Base-by-base conservation (phyloP, 768 basidiomycete species). In the Cyclocybe aegerita region DNA sequence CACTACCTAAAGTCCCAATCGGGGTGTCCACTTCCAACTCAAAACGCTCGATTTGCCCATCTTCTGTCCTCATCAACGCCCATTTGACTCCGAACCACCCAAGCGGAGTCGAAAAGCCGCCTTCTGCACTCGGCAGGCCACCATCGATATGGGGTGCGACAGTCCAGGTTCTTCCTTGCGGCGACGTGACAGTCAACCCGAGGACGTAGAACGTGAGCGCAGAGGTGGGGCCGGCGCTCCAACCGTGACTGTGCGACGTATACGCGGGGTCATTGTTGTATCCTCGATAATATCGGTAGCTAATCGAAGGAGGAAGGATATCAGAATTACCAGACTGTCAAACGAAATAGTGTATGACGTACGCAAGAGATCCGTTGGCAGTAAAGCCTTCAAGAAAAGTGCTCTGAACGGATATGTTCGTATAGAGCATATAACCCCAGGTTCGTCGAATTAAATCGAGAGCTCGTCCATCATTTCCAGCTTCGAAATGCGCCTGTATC, bases 401-500 rank as follows among this genome's bases (percentile, higher is more conserved):
- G 36, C 78, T 80, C 50, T 82, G 75, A 0, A 82, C 81, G 5
- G 76, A 78, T 33, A 80, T 64, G 43, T 77, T 71, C 9, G 80
- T 82, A 60, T 74, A 75, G 2, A 84, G 65, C 65, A 83, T 82
- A 64, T 80, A 84, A 2, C 81, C 82, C 82, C 81, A 84, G 32
- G 78, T 78, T 11, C 79, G 63, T 9, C 71, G 68, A 9, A 83
- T 65, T 2, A 84, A 68, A 48, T 82, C 79, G 60, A 84, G 68
- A 0, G 81, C 81, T 2, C 74, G 67, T 0, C 60, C 70, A 34
- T 79, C 77, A 49, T 83, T 76, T 0, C 76, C 80, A 2, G 78
- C 70, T 9, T 69, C 73, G 49, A 83, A 84, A 51, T 83, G 81
- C 2, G 80, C 81, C 69, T 81, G 80, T 0, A 82, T 65, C 81